These are phyloP conservation scores for Cercospora nicotianae DNA, from an alignment of 2,329 filamentous ascomycete species.

Conservation along the genomic window DNA sequence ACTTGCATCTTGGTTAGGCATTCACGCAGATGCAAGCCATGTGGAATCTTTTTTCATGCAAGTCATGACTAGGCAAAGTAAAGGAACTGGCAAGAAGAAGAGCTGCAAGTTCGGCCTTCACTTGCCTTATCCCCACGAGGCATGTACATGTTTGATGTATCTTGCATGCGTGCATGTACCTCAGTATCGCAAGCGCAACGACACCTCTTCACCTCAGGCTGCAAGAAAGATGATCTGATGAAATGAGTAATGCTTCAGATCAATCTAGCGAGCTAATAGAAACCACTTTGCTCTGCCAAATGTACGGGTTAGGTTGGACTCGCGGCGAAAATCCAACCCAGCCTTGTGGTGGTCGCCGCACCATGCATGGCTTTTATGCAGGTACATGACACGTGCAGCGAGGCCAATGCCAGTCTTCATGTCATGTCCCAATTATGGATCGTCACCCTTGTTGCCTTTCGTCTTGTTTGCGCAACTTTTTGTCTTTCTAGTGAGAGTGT, in stretches of 20 bases:
- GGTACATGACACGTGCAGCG: constrained; percentile 1
- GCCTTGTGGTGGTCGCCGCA: neutral
- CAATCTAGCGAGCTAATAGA: neutral
- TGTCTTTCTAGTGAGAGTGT: neutral
- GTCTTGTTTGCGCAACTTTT: neutral
- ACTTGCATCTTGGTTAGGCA: neutral
- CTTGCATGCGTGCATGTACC: neutral
- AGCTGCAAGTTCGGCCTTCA: neutral
- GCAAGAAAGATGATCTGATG: neutral
- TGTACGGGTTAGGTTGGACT: neutral
- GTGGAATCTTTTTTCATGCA: neutral
- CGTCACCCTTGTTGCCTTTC: neutral
- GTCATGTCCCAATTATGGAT: neutral
- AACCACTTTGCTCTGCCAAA: neutral
- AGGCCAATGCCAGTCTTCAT: neutral
- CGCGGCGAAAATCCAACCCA: constrained; percentile 9
- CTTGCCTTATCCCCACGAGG: neutral
- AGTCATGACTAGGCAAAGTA: neutral
- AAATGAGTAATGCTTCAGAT: neutral
- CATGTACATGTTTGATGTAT: neutral
- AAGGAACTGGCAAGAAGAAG: neutral
- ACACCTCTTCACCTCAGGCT: neutral
- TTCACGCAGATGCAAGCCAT: neutral
- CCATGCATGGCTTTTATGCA: neutral
- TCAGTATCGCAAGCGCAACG: neutral